Percentiles rank a stretch among this genome's conserved stretches.
phyloP scores from a whole-genome alignment of 2,329 filamentous ascomycete genomes.

The Aspergillus sergii region DNA sequence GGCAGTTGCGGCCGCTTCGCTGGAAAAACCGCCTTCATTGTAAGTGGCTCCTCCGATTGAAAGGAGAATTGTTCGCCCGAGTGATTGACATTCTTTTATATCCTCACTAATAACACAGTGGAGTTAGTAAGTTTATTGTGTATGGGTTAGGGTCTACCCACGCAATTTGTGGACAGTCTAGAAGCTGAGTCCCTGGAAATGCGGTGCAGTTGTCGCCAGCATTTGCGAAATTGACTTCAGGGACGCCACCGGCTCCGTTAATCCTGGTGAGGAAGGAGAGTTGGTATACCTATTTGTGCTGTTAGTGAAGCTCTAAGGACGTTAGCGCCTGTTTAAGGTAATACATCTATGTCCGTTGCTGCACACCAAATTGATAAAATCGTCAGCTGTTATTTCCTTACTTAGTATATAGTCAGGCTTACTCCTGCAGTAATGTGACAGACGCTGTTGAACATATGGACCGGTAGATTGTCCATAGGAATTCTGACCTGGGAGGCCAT shows the following conservation, averaged over 20 bases:
- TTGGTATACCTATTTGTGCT: constrained; percentile 56
- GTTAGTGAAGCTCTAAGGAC: neutral
- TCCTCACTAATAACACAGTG: constrained; percentile 38
- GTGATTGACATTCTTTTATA: constrained; percentile 61
- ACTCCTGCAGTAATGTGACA: constrained; percentile 64
- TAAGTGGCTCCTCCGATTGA: constrained; percentile 73
- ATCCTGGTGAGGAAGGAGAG: constrained; percentile 65
- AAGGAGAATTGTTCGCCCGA: constrained; percentile 71
- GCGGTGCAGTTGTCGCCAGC: constrained; percentile 61
- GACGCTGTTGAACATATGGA: constrained; percentile 54
- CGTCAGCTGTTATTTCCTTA: neutral
- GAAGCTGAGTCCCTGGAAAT: constrained; percentile 59
- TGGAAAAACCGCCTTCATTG: constrained; percentile 66
- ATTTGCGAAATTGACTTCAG: constrained; percentile 66
- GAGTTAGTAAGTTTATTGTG: neutral
- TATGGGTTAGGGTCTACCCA: constrained; percentile 40
- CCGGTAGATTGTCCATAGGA: constrained; percentile 51
- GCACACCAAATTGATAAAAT: constrained; percentile 9
- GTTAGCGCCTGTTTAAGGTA: neutral
- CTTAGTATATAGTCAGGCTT: constrained; percentile 27
- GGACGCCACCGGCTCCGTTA: constrained; percentile 51
- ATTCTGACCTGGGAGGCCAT: constrained; percentile 56
- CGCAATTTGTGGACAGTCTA: constrained; percentile 67
- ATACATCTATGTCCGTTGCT: constrained; percentile 32
- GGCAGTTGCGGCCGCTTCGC: constrained; percentile 51